Base-by-base conservation (phyloP, 148 eudicot genomes). In the Cornus kousa region DNA sequence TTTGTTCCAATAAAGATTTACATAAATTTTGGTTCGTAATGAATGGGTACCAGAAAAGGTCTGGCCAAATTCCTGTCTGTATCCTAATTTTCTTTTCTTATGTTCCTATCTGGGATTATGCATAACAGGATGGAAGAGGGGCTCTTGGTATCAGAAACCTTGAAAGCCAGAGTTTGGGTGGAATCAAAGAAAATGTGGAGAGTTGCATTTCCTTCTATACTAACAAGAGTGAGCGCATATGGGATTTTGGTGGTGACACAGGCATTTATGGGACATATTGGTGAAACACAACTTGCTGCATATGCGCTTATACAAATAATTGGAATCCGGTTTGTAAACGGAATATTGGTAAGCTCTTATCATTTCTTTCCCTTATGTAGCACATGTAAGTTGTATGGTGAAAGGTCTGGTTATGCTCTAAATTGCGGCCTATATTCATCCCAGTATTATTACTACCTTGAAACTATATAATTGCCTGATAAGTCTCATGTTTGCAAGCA, bases 121-220 rank as follows among this genome's bases (percentile, higher is more conserved):
- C 83, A 83, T 37, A 66, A 20, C 46, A 79, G 74, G 37, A 65
- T 83, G 23, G 82, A 90, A 71, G 85, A 77, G 60, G 86, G 84
- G 77, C 86, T 88, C 23, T 78, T 91, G 40, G 19, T 75, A 23
- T 60, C 37, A 73, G 84, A 75, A 24, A 70, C 72, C 53, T 75
- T 91, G 22, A 88, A 76, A 70, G 43, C 24, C 31, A 82, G 87
- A 64, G 33, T 88, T 62, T 86, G 85, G 88, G 80, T 74, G 13
- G 96, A 91, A 87, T 85, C 91, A 2, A 89, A 82, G 80, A 76
- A 79, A 76, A 80, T 91, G 77, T 91, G 96, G 93, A 89, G 86
- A 22, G 81, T 90, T 24, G 93, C 96, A 59, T 83, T 85, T 79
- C 96, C 96, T 31, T 80, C 90, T 43, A 86, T 91, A 59, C 60